Base-by-base conservation (phyloP, 2,329 filamentous ascomycete species). In the Fusarium subglutinans region DNA sequence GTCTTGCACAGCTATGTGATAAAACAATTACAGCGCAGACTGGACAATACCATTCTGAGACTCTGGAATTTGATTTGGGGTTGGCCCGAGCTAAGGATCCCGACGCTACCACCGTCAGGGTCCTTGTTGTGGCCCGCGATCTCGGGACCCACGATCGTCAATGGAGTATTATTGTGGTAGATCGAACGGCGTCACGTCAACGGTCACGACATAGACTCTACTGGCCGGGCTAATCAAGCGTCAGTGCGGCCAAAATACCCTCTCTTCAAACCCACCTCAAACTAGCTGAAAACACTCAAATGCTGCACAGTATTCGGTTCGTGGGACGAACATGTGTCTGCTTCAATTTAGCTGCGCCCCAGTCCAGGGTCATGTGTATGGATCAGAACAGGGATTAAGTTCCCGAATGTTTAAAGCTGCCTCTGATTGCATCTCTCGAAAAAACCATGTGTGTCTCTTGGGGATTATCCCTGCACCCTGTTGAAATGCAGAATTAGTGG, bases 81-180 rank as follows among this genome's bases (percentile, higher is more conserved):
- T 30, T 59, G 66, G 58, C 48, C 54, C 44, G 47, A 57, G 44
- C 56, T 75, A 74, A 53, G 64, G 59, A 57, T 67, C 70, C 66
- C 67, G 72, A 67, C 76, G 72, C 76, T 77, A 77, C 60, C 37
- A 74, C 66, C 45, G 62, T 68, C 75, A 77, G 69, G 76, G 75
- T 75, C 66, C 76, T 66, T 63, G 37, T 40, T 53, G 61, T 77
- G 65, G 74, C 35, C 74, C 76, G 66, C 64, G 73, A 69, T 74
- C 60, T 71, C 59, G 73, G 74, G 70, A 73, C 53, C 74, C 65
- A 66, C 76, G 72, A 78, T 76, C 66, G 64, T 33, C 48, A 65
- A 74, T 70, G 62, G 70, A 73, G 64, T 48, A 54, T 58, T 62
- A 17, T 48, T 58, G n/a, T 37, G 57, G 57, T 37, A 66, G 65